Conservation (phyloP, 306 rosid species). For the Arachis stenosperma region DNA sequence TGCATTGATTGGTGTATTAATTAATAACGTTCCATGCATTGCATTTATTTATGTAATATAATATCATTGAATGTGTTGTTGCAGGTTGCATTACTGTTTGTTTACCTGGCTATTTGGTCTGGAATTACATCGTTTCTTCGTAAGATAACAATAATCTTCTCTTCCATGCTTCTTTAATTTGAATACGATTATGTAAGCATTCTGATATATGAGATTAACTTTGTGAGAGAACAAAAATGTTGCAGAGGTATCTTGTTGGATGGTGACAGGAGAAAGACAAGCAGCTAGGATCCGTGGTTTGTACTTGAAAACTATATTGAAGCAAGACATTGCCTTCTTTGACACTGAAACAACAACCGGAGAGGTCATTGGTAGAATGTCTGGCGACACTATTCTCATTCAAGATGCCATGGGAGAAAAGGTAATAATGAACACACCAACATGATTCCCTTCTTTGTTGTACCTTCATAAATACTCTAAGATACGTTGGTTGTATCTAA, state of each 20-base stretch:
- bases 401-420: slow-evolving; percentile 96
- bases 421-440: slow-evolving; percentile 37
- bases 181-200: neutral
- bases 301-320: slow-evolving; percentile 76
- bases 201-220: neutral
- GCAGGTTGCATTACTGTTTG: slow-evolving; percentile 63
- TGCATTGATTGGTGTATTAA: too few species aligned
- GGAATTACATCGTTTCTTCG: slow-evolving; percentile 78
- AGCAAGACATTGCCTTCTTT: slow-evolving; percentile 85
- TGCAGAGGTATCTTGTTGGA: slow-evolving; percentile 93
- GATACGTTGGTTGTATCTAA: too few species aligned
- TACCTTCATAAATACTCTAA: neutral
- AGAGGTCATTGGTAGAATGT: slow-evolving; percentile 88
- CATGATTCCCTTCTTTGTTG: too few species aligned
- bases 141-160: slow-evolving; percentile 42
- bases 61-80: slow-evolving; percentile 1
- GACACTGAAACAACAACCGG: slow-evolving; percentile 86
- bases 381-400: slow-evolving; percentile 91
- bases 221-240: neutral
- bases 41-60: neutral
- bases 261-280: slow-evolving; percentile 92
- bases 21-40: too few species aligned
- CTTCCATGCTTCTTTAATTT: neutral
- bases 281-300: slow-evolving; percentile 73
- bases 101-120: slow-evolving; percentile 69